Evolutionary conservation across 2,329 filamentous ascomycete species (phyloP), one percentile per base, ranked within the genome.

Genomic region (Trichoderma sp.): DNA sequence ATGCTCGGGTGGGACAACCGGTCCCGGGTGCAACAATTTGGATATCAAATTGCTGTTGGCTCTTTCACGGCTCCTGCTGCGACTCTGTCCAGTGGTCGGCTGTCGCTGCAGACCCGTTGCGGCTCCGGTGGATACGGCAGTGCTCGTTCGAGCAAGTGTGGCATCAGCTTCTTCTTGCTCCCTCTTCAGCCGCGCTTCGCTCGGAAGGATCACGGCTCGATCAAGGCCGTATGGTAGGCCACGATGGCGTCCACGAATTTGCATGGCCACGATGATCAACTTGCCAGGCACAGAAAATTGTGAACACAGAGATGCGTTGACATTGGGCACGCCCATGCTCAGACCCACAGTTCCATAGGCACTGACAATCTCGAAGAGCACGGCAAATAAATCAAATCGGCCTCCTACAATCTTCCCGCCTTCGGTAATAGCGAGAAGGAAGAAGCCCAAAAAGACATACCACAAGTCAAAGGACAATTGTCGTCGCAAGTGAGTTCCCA

Each of bases 381-480:
- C 83, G 7, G 85, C 81, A 77, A 92, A 94, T 77, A 92, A 82
- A 68, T 88, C 86, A 74, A 94, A 92, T 4, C 89, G 82, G 37
- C 80, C 79, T 3, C 75, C 86, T 76, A 91, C 83, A 14, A 99
- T 83, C 18, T 89, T 88, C 8, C 75, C 68, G 4, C 94, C 95
- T 81, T 99, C 96, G 34, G 92, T 89, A 74, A 99, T 97, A 70
- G 91, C 86, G 75, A 99, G 91, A 77, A 98, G 87, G 81, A 99
- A 99, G 74, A 97, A 89, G 0, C 96, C 96, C 26, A 98, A 79
- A 76, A 97, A 97, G 69, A 99, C 91, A 75, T 94, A 99, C 96
- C 96, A 99, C 79, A 99, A 80, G 80, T 99, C 96, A 81, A 99
- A 99, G 66, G 94, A 97, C 43, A 99, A 86, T 79, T 99, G 96